Base-by-base conservation (phyloP, 1,139 yeast species). In the Hanseniaspora gamundiae region DNA sequence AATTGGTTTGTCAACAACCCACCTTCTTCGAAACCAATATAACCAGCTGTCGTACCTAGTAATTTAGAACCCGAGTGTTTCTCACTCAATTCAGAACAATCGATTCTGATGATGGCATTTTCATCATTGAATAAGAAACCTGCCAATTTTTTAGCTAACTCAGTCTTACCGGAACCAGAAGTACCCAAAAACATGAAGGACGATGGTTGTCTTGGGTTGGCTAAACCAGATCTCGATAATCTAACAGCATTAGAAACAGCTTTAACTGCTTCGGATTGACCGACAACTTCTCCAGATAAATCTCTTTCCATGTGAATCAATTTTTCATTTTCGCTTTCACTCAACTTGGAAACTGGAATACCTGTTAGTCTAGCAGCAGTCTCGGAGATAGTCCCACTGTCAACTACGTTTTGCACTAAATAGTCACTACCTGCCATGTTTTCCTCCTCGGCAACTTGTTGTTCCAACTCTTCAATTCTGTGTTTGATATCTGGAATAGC, bases 111-210 rank as follows among this genome's bases (percentile, higher is more conserved):
- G 83, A 93, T 88, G 39, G 96, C 95, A 65, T 78, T 82, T 62
- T 87, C 96, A 60, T 93, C 97, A 43, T 94, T 86, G 68, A 91
- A 91, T 58, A 91, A 71, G 70, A 91, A 91, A 1, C 94, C 95
- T 3, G 98, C 97, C 21, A 93, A 74, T 58, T 87, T 88, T 74
- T 91, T 91, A 28, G 98, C 97, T 55, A 91, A 73, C 64, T 91
- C 97, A 10, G 99, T 93, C 71, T 91, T 91, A 74, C 99, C 99
- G 3, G 96, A 85, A 56, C 98, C 99, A 11, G 95, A 84, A 51
- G 88, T 75, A 51, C 99, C 99, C 52, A 93, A 71, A 73, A 93
- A 93, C 59, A 91, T 61, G 74, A 91, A 91, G 19, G 95, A 85
- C 1, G 98, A 88, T 13, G 98, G 98, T 55, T 93, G 94, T 62